A percentile compares a stretch with the other conserved stretches of the same genome.
Evolutionary conservation across 2,329 filamentous ascomycete genomes (phyloP).

Genomic region (Macrophomina phaseolina): DNA sequence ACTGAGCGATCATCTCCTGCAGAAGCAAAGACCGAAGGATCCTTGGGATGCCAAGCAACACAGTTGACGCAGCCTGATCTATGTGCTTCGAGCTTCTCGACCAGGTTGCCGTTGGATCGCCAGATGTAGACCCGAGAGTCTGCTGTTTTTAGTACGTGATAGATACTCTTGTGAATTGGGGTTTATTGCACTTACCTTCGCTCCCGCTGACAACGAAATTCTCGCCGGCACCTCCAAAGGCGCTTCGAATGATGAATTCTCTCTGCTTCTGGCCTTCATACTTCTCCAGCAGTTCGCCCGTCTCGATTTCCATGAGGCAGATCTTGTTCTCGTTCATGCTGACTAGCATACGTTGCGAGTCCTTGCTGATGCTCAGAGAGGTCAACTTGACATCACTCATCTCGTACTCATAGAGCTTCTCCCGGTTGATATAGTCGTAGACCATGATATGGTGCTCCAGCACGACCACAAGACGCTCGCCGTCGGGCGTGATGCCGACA

Average conservation of each 20-base stretch:
- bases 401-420: conserved; percentile 76
- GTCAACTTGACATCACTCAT: conserved; percentile 73
- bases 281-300: conserved; percentile 71
- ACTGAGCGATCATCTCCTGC: conserved; percentile 87
- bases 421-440: conserved; percentile 77
- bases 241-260: conserved; percentile 78
- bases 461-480: conserved; percentile 78
- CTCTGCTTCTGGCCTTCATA: conserved; percentile 79
- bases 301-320: conserved; percentile 77
- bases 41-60: conserved; percentile 84
- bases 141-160: conserved; percentile 38
- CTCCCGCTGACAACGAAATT: conserved; percentile 92
- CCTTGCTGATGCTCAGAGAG: conserved; percentile 79
- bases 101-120: conserved; percentile 80
- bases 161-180: no score
- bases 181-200: conserved; percentile 66
- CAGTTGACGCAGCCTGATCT: conserved; percentile 79
- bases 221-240: conserved; percentile 88
- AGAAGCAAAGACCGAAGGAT: conserved; percentile 85
- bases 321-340: conserved; percentile 81
- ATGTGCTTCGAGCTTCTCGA: conserved; percentile 80
- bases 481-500: conserved; percentile 80
- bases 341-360: conserved; percentile 81
- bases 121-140: conserved; percentile 81
- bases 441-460: conserved; percentile 76